phyloP scores from a whole-genome alignment of 139 green algal species.

The Tetradesmus obliquus region DNA sequence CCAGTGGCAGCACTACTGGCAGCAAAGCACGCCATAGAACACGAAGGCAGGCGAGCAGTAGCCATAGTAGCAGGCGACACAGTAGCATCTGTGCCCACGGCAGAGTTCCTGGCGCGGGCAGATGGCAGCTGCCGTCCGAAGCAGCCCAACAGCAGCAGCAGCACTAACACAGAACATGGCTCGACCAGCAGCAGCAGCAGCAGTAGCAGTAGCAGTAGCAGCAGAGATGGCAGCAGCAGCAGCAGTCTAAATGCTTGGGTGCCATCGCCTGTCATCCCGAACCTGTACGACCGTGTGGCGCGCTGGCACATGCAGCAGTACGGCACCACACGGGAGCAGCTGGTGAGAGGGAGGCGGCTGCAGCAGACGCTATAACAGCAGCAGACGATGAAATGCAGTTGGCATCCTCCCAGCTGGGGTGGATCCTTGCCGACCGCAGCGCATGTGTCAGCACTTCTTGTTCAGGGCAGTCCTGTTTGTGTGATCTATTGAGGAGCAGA shows the following conservation, averaged over 20 bases:
- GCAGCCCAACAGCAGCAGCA: neutral
- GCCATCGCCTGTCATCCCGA: conserved; percentile 38
- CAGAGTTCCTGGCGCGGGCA: conserved; percentile 30
- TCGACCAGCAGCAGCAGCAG: neutral
- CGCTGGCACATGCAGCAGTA: conserved; percentile 48
- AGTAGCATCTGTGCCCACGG: neutral
- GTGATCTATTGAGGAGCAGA: no score
- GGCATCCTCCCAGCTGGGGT: neutral
- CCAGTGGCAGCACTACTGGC: conserved; percentile 17
- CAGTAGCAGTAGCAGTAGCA: neutral
- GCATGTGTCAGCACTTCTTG: no score
- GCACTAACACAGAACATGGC: neutral
- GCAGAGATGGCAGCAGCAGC: neutral
- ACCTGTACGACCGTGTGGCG: conserved; percentile 45
- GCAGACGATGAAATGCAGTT: neutral
- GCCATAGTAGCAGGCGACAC: conserved; percentile 17
- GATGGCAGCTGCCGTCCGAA: conserved; percentile 40
- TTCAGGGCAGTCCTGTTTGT: no score
- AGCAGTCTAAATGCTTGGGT: neutral
- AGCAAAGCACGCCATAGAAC: neutral
- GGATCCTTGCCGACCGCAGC: no score
- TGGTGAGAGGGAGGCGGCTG: conserved; percentile 23
- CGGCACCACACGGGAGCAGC: conserved; percentile 39
- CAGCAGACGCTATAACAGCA: neutral
- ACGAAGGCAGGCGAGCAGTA: conserved; percentile 10